These are phyloP conservation scores for Rhodocollybia butyracea DNA, from an alignment of 768 basidiomycete species.

Conservation along the genomic window DNA sequence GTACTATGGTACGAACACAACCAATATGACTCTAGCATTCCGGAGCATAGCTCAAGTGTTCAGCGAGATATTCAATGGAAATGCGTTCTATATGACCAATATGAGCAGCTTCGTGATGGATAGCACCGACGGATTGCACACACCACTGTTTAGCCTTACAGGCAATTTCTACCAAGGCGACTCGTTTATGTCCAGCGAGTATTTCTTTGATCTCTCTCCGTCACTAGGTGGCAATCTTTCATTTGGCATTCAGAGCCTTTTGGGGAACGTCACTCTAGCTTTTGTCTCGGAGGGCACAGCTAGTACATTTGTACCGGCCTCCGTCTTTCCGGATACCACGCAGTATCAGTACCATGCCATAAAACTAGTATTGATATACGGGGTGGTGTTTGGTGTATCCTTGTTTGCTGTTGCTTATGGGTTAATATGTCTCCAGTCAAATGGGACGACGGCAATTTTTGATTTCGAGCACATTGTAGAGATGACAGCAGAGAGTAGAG, in stretches of 20 bases:
- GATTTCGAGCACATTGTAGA: not conserved
- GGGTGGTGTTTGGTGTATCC: not conserved
- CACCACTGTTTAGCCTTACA: not conserved
- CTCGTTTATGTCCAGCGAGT: not conserved
- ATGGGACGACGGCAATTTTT: not conserved
- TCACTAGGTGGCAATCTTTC: not conserved
- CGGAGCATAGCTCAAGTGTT: not conserved
- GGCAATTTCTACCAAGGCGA: not conserved
- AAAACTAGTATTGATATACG: not conserved
- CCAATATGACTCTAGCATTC: not conserved
- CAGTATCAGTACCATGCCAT: slow-evolving; percentile 49
- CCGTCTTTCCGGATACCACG: slow-evolving; percentile 11
- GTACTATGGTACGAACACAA: not conserved
- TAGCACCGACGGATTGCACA: not conserved
- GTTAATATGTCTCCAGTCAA: not conserved
- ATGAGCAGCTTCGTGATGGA: not conserved
- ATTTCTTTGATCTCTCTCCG: not conserved
- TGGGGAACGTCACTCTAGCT: not conserved
- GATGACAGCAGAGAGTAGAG: not conserved
- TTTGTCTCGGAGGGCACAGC: not conserved
- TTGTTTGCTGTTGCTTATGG: not conserved
- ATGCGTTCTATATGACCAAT: not conserved
- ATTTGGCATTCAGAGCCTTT: not conserved
- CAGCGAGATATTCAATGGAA: not conserved
- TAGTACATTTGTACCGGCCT: not conserved